These are phyloP conservation scores for Plasmopara muralis DNA, from an alignment of 352 stramenopile genomes.

Conservation along the genomic window DNA sequence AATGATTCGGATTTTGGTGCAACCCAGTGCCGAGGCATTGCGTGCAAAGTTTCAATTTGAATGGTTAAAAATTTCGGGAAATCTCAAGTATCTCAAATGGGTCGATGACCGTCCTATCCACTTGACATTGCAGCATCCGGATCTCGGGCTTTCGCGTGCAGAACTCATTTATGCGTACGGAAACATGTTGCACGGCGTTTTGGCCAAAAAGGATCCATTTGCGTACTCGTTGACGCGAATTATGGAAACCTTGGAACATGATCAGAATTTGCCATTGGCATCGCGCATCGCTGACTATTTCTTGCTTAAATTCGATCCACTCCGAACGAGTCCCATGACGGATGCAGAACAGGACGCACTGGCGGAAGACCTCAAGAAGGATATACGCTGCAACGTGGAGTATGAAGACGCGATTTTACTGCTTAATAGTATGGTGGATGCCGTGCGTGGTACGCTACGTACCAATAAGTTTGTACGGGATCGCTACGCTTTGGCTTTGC, in stretches of 20 bases:
- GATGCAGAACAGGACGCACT: slow-evolving; percentile 37
- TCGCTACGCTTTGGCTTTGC: slow-evolving; percentile 74
- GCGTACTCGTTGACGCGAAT: slow-evolving; percentile 94
- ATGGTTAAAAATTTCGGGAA: slow-evolving; percentile 74
- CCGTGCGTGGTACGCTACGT: slow-evolving; percentile 62
- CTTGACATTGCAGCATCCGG: slow-evolving; percentile 78
- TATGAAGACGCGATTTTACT: slow-evolving; percentile 64
- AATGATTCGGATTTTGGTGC: slow-evolving; percentile 79
- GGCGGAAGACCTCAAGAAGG: slow-evolving; percentile 51
- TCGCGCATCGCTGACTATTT: slow-evolving; percentile 94
- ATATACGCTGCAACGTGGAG: slow-evolving; percentile 72
- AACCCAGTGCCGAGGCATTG: slow-evolving; percentile 50
- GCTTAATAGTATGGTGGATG: slow-evolving; percentile 75
- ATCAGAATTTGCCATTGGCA: slow-evolving; percentile 85
- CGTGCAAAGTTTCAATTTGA: slow-evolving; percentile 53
- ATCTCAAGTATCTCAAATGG: slow-evolving; percentile 89
- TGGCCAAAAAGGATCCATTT: slow-evolving; percentile 91
- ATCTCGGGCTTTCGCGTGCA: slow-evolving; percentile 86
- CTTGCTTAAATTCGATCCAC: slow-evolving; percentile 80
- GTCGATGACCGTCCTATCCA: slow-evolving; percentile 74
- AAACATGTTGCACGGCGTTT: slow-evolving; percentile 92
- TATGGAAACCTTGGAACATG: slow-evolving; percentile 88
- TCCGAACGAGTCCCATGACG: slow-evolving; percentile 31
- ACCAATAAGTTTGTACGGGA: slow-evolving; percentile 82
- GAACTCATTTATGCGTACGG: slow-evolving; percentile 95